A percentile compares a stretch with the other conserved stretches of the same genome.
Evolutionary conservation across 331 rosid genomes (phyloP).

Genomic region (Quercus phellos): DNA sequence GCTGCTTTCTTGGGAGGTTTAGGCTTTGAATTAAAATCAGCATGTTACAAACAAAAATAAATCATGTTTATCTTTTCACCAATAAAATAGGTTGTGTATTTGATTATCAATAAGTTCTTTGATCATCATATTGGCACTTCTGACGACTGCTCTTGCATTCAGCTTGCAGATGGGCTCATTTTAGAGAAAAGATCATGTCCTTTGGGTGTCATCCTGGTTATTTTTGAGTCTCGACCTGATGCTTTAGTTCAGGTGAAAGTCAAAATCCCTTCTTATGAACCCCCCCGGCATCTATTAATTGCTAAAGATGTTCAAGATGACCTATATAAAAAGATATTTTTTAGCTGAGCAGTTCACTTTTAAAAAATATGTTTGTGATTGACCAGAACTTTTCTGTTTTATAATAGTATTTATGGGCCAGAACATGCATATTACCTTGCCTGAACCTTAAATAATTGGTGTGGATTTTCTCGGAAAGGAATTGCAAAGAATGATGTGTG

Average conservation of each 20-base stretch:
- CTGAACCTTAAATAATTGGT: neutral
- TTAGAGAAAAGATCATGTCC: constrained; percentile 67
- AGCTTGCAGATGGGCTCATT: constrained; percentile 69
- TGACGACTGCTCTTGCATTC: constrained; percentile 25
- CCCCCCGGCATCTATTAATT: constrained; percentile 8
- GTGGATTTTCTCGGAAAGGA: neutral
- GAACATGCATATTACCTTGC: neutral
- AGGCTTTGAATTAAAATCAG: too few species aligned
- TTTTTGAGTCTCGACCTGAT: constrained; percentile 89
- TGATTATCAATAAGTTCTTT: neutral
- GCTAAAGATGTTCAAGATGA: constrained; percentile 7
- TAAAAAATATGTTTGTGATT: neutral
- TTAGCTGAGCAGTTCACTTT: neutral
- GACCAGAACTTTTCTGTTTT: neutral
- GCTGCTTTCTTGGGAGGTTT: too few species aligned
- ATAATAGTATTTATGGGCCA: neutral
- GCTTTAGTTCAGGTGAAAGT: constrained; percentile 77
- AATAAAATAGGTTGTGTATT: neutral
- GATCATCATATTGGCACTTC: neutral
- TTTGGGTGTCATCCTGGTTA: constrained; percentile 69
- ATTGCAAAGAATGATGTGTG: neutral
- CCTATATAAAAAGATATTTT: neutral
- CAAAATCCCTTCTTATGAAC: neutral
- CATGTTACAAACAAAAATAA: too few species aligned
- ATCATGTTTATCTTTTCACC: neutral